Percentiles rank a stretch among this genome's conserved stretches.
These are phyloP conservation scores for Leonotis leonurus DNA, from an alignment of 257 asterid genomes.

Conservation along the genomic window DNA sequence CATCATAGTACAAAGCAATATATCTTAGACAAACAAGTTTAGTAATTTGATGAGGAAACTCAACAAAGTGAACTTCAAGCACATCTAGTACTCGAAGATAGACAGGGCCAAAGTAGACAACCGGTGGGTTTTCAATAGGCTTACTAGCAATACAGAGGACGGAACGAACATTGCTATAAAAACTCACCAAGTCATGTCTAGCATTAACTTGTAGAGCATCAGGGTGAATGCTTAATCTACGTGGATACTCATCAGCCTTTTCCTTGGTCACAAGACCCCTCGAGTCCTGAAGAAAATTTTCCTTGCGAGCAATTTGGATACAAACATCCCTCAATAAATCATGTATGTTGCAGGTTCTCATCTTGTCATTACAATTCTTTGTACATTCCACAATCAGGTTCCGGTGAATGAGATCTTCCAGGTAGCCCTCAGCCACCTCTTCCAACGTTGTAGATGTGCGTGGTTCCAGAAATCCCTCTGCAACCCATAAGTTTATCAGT, in stretches of 20 bases:
- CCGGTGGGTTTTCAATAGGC: neutral
- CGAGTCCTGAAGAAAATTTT: neutral
- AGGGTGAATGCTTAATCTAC: neutral
- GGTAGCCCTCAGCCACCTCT: neutral
- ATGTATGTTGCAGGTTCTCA: neutral
- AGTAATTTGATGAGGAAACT: neutral
- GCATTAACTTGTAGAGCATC: neutral
- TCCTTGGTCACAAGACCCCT: too few relatives aligned
- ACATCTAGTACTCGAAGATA: neutral
- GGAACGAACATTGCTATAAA: neutral
- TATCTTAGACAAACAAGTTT: constrained; percentile 8
- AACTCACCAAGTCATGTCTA: too few relatives aligned
- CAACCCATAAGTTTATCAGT: neutral
- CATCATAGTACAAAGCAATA: constrained; percentile 9
- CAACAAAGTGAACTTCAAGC: neutral
- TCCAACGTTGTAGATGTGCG: neutral
- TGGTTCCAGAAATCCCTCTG: neutral
- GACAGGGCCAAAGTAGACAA: neutral
- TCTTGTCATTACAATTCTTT: neutral
- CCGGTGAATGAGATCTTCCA: neutral
- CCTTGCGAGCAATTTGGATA: neutral
- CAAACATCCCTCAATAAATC: neutral
- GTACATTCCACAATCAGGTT: neutral
- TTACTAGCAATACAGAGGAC: neutral
- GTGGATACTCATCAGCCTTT: neutral